These are phyloP conservation scores for Quercus lobata DNA, from an alignment of 331 rosid genomes.

Conservation along the genomic window DNA sequence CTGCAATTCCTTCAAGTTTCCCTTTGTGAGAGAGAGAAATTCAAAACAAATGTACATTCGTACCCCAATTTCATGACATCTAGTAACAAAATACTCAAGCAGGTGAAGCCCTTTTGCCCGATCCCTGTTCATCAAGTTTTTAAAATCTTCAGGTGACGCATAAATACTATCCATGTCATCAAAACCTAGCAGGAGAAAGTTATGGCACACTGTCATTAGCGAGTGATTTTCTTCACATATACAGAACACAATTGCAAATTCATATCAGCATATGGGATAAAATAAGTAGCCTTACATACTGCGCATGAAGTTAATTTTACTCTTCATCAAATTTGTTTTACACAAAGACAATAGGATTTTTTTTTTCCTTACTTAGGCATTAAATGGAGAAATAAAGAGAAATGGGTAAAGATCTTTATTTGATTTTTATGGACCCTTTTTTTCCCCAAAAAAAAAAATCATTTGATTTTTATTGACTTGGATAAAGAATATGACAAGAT, in stretches of 20 bases:
- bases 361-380: neutral
- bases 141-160: constrained; percentile 85
- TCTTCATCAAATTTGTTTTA: neutral
- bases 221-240: neutral
- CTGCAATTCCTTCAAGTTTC: neutral
- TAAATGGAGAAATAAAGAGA: neutral
- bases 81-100: constrained; percentile 70
- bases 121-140: constrained; percentile 47
- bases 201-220: neutral
- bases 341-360: neutral
- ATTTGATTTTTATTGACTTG: neutral
- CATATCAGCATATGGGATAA: neutral
- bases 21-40: neutral
- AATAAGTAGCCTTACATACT: neutral
- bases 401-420: neutral
- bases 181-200: constrained; percentile 53
- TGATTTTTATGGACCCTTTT: neutral
- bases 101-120: constrained; percentile 63
- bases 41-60: constrained; percentile 2
- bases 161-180: constrained; percentile 76
- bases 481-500: neutral
- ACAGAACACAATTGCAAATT: neutral
- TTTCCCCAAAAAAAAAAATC: no score
- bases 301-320: neutral
- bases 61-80: constrained; percentile 93